Conservation (phyloP, 768 basidiomycete genomes). For the Lactarius tabidus region DNA sequence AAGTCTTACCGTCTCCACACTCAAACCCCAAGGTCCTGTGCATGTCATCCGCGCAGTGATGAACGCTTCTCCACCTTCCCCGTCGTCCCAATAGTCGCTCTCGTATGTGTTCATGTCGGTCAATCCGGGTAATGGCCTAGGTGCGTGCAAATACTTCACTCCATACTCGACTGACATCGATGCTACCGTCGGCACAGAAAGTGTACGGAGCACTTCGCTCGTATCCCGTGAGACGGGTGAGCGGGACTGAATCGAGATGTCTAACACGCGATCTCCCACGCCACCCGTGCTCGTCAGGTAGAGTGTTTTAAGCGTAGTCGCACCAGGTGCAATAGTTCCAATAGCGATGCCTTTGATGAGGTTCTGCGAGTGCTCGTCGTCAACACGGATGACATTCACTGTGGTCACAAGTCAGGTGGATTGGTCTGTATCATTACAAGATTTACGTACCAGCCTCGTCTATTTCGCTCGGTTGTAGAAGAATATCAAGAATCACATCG, state of each 20-base stretch:
- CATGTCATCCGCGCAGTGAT: slow-evolving; percentile 50
- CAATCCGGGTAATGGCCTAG: slow-evolving; percentile 41
- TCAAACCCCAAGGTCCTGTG: slow-evolving; percentile 51
- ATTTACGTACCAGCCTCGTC: slow-evolving; percentile 56
- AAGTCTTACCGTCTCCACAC: slow-evolving; percentile 48
- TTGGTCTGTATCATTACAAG: neutral
- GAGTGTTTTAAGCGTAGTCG: slow-evolving; percentile 56
- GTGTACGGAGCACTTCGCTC: slow-evolving; percentile 63
- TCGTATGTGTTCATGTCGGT: slow-evolving; percentile 55
- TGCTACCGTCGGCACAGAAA: slow-evolving; percentile 61
- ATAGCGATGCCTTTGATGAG: slow-evolving; percentile 71
- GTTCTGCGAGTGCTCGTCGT: slow-evolving; percentile 59
- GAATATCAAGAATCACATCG: slow-evolving; percentile 63
- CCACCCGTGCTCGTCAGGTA: slow-evolving; percentile 57
- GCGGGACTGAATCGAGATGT: slow-evolving; percentile 73
- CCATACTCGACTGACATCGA: slow-evolving; percentile 55
- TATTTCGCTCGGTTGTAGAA: slow-evolving; percentile 76
- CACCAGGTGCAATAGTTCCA: slow-evolving; percentile 59
- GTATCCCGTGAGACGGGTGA: slow-evolving; percentile 31
- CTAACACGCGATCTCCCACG: slow-evolving; percentile 68
- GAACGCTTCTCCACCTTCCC: slow-evolving; percentile 52
- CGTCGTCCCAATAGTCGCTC: slow-evolving; percentile 48
- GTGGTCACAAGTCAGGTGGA: neutral
- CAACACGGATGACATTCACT: slow-evolving; percentile 62
- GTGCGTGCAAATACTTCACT: slow-evolving; percentile 49